A percentile compares a stretch with the other conserved stretches of the same genome.
These are phyloP conservation scores for Phanerodontia chrysosporium DNA, from an alignment of 768 basidiomycete species.

Conservation along the genomic window DNA sequence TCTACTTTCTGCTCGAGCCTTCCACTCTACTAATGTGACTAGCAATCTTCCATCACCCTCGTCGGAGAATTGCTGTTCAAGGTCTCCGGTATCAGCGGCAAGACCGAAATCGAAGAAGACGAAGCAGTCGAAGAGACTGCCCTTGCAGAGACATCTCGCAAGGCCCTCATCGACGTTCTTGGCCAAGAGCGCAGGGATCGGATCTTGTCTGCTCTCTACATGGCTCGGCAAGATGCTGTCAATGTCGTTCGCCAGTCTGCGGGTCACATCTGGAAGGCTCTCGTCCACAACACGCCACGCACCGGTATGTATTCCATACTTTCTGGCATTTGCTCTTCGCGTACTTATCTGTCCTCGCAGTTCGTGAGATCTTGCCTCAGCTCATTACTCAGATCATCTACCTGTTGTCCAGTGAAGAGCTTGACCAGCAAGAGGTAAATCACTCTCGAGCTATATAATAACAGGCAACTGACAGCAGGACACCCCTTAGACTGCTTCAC, in stretches of 20 bases:
- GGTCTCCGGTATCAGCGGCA: constrained; percentile 91
- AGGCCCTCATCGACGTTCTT: constrained; percentile 82
- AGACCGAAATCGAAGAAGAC: constrained; percentile 77
- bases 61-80: constrained; percentile 96
- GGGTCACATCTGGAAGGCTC: constrained; percentile 96
- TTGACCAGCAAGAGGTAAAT: constrained; percentile 92
- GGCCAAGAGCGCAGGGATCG: constrained; percentile 87
- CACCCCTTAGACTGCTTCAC: constrained; percentile 91
- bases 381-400: constrained; percentile 74
- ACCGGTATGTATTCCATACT: constrained; percentile 53
- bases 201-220: constrained; percentile 84
- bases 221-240: constrained; percentile 92
- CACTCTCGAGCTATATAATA: too few species aligned
- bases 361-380: constrained; percentile 86
- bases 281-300: constrained; percentile 90
- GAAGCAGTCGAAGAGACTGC: constrained; percentile 65
- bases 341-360: constrained; percentile 34
- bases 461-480: too few species aligned
- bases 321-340: background rate
- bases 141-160: constrained; percentile 74
- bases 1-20: constrained; percentile 6
- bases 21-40: background rate
- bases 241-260: constrained; percentile 86
- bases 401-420: constrained; percentile 72
- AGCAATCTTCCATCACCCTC: constrained; percentile 95